Conservation (phyloP, 371 early-diverging fungal genomes). For the Saksenaea oblongispora region DNA sequence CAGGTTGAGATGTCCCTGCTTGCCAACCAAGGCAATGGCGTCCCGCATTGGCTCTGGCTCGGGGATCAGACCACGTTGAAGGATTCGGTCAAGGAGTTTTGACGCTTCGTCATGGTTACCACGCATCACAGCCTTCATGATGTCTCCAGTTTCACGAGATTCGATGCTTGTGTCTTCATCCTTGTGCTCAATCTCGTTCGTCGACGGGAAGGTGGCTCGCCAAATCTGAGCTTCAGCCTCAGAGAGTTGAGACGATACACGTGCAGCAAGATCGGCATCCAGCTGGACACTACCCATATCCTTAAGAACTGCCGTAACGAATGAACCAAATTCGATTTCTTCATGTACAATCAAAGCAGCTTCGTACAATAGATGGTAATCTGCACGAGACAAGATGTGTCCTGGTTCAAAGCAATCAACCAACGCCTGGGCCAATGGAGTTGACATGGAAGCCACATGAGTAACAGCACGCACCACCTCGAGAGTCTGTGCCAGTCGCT, state of each 20-base stretch:
- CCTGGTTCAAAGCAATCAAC: not conserved
- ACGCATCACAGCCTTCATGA: constrained; percentile 27
- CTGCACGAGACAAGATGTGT: constrained; percentile 2
- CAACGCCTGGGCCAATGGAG: not conserved
- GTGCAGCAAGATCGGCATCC: constrained; percentile 1
- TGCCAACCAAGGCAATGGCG: constrained; percentile 44
- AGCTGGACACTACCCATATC: not conserved
- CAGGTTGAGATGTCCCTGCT: constrained; percentile 42
- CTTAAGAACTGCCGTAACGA: constrained; percentile 2
- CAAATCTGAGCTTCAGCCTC: constrained; percentile 2
- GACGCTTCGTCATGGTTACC: constrained; percentile 24
- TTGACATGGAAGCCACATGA: not conserved
- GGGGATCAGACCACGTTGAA: constrained; percentile 26
- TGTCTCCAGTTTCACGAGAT: constrained; percentile 12
- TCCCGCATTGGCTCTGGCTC: constrained; percentile 42
- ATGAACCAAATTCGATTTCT: not conserved
- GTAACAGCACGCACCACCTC: constrained; percentile 2
- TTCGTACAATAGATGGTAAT: constrained; percentile 17
- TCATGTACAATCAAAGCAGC: constrained; percentile 17
- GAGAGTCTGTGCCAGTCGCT: not conserved
- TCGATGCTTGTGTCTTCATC: not conserved
- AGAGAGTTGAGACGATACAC: not conserved
- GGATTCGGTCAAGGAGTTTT: constrained; percentile 24
- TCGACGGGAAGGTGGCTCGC: constrained; percentile 2
- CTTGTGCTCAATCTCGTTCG: constrained; percentile 4